Base-by-base conservation (phyloP, 441 rosid genomes). In the Erodium moschatum region DNA sequence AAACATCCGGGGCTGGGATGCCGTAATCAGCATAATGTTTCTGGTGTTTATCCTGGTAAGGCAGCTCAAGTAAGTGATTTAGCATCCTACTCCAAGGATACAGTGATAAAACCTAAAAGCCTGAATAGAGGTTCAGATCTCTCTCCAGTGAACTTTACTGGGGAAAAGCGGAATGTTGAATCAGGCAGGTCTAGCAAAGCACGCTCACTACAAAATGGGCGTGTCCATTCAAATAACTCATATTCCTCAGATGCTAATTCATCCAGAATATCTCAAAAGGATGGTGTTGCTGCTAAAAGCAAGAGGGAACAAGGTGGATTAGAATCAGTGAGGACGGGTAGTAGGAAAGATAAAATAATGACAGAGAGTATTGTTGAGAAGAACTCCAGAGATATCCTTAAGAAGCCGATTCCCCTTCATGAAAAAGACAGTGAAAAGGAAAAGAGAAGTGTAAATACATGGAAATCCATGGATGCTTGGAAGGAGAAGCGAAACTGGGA, bases 401-500 rank as follows among this genome's bases (percentile, higher is more conserved):
- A 78, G 78, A 83, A 77, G 77, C 87, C 73, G 46, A 54, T 71
- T 76, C 74, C 79, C 65, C 67, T 70, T 48, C 12, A 73, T 33
- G 90, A 84, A 68, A 87, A 79, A 69, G 94, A 88, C 65, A 88
- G 72, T 78, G 90, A 84, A 48, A 84, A 65, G 68, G 68, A 66
- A 44, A 75, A 64, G 79, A 87, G 83, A 78, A 82, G 78, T 76
- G 70, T 77, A 27, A 70, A 74, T 76, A 68, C 89, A 73, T 72
- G 85, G 88, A 87, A 82, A 75, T 81, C 86, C 67, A 81, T 89
- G 89, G 85, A 89, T 83, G 96, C 90, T 46, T 87, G 96, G 96
- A 89, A 84, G 78, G 92, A 89, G 81, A 89, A 83, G 81, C 85
- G 96, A 74, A 87, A 87, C 56, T 89, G 90, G 96, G 88, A 84